Conservation (phyloP, 176 grass and related monocot species). For the Triticum dicoccoides region DNA sequence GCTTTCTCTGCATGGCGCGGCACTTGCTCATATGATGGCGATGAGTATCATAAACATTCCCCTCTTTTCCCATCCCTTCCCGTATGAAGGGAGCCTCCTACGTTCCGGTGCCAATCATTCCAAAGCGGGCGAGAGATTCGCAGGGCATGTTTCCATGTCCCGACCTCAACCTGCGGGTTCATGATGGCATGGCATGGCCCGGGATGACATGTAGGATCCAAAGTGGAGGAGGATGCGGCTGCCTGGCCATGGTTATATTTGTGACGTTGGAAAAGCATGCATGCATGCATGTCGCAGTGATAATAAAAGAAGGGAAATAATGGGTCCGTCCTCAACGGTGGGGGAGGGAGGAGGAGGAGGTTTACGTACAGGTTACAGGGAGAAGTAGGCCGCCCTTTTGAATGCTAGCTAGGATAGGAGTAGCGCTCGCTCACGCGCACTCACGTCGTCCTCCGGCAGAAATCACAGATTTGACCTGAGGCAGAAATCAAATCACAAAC, state of each 20-base stretch:
- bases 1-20: slow-evolving; percentile 39
- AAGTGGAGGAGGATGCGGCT: not conserved
- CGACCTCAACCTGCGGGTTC: not conserved
- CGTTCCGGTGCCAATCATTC: slow-evolving; percentile 50
- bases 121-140: slow-evolving; percentile 36
- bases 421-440: not conserved
- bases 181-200: not conserved
- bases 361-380: not conserved
- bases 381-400: not conserved
- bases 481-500: too few relatives aligned
- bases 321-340: not conserved
- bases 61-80: slow-evolving; percentile 18
- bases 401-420: not conserved
- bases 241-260: not conserved
- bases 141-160: slow-evolving; percentile 33
- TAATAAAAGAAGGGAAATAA: not conserved
- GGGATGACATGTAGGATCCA: not conserved
- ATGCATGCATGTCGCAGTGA: not conserved
- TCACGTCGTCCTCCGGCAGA: too few relatives aligned
- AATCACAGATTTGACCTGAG: too few relatives aligned
- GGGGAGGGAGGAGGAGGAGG: too few relatives aligned
- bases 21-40: slow-evolving; percentile 36
- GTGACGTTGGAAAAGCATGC: not conserved
- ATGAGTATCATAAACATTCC: slow-evolving; percentile 42
- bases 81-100: slow-evolving; percentile 26